Evolutionary conservation across 805 yeast species (phyloP).

Genomic region (Candida broadrunensis): DNA sequence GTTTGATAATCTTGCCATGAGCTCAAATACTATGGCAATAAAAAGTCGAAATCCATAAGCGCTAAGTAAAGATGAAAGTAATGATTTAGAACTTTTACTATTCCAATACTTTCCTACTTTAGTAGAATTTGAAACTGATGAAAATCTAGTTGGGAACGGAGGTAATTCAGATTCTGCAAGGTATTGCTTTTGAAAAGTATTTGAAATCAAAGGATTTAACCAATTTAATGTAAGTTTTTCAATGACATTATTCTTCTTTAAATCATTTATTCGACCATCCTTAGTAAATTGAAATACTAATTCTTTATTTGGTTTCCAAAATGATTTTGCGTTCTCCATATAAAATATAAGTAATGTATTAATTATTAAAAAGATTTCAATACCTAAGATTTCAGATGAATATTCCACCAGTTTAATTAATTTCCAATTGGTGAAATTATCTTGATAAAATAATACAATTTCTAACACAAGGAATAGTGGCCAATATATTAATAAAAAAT

Average conservation of each 20-base stretch:
- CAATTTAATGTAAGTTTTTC: slow-evolving; percentile 43
- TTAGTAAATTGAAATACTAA: slow-evolving; percentile 26
- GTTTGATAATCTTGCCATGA: slow-evolving; percentile 17
- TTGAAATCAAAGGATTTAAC: slow-evolving; percentile 44
- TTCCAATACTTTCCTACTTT: slow-evolving; percentile 16
- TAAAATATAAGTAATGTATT: slow-evolving; percentile 30
- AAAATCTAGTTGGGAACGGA: slow-evolving; percentile 20
- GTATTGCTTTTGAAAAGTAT: slow-evolving; percentile 36
- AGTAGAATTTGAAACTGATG: slow-evolving; percentile 16
- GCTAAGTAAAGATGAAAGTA: slow-evolving; percentile 15
- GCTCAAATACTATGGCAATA: slow-evolving; percentile 20
- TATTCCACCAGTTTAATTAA: slow-evolving; percentile 9
- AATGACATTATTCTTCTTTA: slow-evolving; percentile 27
- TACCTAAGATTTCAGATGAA: slow-evolving; percentile 4
- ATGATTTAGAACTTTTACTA: slow-evolving; percentile 1
- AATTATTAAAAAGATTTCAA: slow-evolving; percentile 24
- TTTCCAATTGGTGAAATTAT: slow-evolving; percentile 21
- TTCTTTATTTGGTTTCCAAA: slow-evolving; percentile 40
- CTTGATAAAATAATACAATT: slow-evolving; percentile 21
- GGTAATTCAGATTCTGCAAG: slow-evolving; percentile 33
- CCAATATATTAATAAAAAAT: slow-evolving; percentile 26
- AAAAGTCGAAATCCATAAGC: slow-evolving; percentile 26
- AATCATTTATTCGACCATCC: slow-evolving; percentile 12
- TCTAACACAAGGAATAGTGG: slow-evolving; percentile 18
- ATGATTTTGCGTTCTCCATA: slow-evolving; percentile 31